Evolutionary conservation across 75 land plant species (phyloP).

Genomic region (Cryptomeria japonica): DNA sequence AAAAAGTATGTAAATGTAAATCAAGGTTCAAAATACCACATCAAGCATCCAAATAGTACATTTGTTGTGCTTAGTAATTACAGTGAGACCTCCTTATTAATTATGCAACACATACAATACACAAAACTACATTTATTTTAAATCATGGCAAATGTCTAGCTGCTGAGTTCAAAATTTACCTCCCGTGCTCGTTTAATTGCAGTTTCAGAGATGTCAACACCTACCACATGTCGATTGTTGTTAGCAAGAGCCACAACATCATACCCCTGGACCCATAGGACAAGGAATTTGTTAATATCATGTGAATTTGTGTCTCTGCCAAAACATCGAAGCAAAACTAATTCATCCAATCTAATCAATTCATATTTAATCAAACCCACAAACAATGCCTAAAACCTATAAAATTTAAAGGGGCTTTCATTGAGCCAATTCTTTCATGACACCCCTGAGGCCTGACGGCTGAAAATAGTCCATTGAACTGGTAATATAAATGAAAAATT

Average conservation of each 20-base stretch:
- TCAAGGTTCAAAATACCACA: background rate
- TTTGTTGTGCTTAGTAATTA: background rate
- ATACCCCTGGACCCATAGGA: conserved; percentile 58
- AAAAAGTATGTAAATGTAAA: background rate
- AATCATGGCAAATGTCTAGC: background rate
- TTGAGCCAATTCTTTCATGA: background rate
- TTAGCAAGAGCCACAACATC: conserved; percentile 83
- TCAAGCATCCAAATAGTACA: no score
- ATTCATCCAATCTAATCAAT: background rate
- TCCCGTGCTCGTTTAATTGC: conserved; percentile 62
- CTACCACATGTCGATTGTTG: conserved; percentile 71
- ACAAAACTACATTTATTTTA: background rate
- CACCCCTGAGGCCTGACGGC: background rate
- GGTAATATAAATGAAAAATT: background rate
- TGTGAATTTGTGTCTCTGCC: background rate
- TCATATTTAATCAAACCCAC: background rate
- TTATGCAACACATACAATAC: background rate
- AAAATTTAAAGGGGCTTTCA: background rate
- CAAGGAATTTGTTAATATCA: background rate
- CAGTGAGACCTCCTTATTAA: background rate
- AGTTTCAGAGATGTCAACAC: conserved; percentile 76
- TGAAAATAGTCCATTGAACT: background rate
- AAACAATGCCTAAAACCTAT: no score
- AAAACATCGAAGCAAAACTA: background rate
- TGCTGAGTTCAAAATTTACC: conserved; percentile 21